Percentiles rank a stretch among this genome's conserved stretches.
Evolutionary conservation across 192 early-diverging fungal genomes (phyloP).

Genomic region (Paraglomus brasilianum): DNA sequence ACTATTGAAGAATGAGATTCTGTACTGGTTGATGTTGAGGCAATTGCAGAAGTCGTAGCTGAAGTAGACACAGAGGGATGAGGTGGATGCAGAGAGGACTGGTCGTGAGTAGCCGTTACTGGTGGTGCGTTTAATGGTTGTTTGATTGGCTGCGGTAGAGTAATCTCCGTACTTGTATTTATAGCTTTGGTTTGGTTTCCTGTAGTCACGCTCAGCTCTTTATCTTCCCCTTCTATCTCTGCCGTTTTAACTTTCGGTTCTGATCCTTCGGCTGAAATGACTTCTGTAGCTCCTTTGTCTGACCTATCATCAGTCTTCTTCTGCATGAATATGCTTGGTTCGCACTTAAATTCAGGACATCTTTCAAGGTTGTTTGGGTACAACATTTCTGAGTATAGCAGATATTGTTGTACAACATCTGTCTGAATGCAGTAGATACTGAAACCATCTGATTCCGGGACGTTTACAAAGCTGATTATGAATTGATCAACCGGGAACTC

Average conservation of each 20-base stretch:
- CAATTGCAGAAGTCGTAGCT: neutral
- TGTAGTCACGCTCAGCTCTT: conserved; percentile 30
- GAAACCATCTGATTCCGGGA: conserved; percentile 43
- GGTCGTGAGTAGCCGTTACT: conserved; percentile 22
- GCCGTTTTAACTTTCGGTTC: conserved; percentile 32
- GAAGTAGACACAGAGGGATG: neutral
- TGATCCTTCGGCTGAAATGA: neutral
- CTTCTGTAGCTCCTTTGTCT: neutral
- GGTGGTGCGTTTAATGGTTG: neutral
- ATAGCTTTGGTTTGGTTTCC: conserved; percentile 12
- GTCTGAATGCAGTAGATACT: conserved; percentile 45
- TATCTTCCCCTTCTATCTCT: conserved; percentile 34
- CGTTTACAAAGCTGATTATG: conserved; percentile 42
- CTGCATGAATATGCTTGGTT: neutral
- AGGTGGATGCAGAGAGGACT: conserved; percentile 24
- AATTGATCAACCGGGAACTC: conserved; percentile 46
- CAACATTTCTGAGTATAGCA: neutral
- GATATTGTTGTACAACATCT: conserved; percentile 47
- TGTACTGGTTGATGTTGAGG: neutral
- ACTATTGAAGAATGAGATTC: no score
- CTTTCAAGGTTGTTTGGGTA: conserved; percentile 15
- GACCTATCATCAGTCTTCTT: conserved; percentile 5
- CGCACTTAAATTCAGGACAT: conserved; percentile 17
- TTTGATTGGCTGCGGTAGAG: neutral
- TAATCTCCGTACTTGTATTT: conserved; percentile 3